Base-by-base conservation (phyloP, 164 flowering plant genomes). In the Platanus orientalis region DNA sequence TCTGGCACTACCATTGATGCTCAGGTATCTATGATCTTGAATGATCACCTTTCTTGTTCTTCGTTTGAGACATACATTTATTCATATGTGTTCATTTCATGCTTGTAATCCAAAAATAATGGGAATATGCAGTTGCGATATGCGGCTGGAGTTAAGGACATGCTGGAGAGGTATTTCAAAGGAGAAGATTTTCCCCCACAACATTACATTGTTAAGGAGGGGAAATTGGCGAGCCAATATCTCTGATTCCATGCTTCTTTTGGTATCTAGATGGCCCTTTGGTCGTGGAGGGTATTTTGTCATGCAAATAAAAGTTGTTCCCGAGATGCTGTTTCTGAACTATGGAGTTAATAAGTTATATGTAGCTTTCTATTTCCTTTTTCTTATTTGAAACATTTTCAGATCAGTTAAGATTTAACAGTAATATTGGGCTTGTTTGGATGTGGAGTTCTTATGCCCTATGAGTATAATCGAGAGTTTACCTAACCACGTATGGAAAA, bases 1-100 rank as follows among this genome's bases (percentile, higher is more conserved):
- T 95, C 99, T 42, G 99, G 99, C 36, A 92, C 99, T 63, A 95
- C 99, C 52, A 95, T 95, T 70, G 99, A 95, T 75, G 97, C 80
- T 34, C 99, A 94, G 91, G 95, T 87, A 70, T 25, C 7, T n/a
- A 30, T 28, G 17, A 11, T 28, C 36, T n/a, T 7, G 19, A 54
- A 23, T 27, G 56, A 21, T 60, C 17, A 0, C 20, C 28, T 34
- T n/a, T 42, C 23, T 3, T 54, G 0, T 54, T 12, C 30, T 30
- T 12, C 26, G 17, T 54, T 30, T 51, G 14, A 25, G 0, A 6
- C 16, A 11, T 49, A 21, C 39, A 4, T 60, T 45, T 48, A 0
- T 21, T 30, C 30, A n/a, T 36, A 9, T 39, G 11, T 20, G 13
- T 36, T 24, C n/a, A 19, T 12, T 57, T 0, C 26, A 55, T 30